Evolutionary conservation across 2,329 filamentous ascomycete species (phyloP).

Genomic region (Cladosporium sp.): DNA sequence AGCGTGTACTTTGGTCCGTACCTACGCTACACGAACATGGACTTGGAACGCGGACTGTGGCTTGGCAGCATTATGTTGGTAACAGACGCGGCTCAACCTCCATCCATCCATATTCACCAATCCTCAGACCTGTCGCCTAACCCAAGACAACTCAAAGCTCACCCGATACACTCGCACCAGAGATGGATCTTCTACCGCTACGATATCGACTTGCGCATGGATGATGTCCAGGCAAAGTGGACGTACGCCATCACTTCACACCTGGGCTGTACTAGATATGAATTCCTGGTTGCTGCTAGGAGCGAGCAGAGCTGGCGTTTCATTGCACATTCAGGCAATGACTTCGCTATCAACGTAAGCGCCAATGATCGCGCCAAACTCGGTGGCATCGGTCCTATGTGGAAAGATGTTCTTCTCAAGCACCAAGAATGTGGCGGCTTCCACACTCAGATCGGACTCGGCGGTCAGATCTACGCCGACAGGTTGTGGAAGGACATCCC

Average conservation of each 20-base stretch:
- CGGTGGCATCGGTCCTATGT: conserved; percentile 92
- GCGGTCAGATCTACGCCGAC: conserved; percentile 94
- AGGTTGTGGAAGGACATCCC: conserved; percentile 95
- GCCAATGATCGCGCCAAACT: conserved; percentile 82
- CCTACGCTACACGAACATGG: conserved; percentile 94
- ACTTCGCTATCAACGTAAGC: conserved; percentile 85
- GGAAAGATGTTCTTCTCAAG: conserved; percentile 98
- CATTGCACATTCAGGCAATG: conserved; percentile 92
- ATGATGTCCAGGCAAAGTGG: conserved; percentile 77
- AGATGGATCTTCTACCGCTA: conserved; percentile 97
- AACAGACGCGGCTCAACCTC: conserved; percentile 86
- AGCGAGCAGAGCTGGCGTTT: conserved; percentile 93
- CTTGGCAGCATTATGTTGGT: conserved; percentile 90
- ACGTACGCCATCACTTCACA: conserved; percentile 98
- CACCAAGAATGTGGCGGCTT: conserved; percentile 96
- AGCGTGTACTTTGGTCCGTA: conserved; percentile 98
- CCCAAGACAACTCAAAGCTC: conserved; percentile 76
- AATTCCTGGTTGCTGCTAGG: conserved; percentile 90
- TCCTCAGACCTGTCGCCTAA: conserved; percentile 90
- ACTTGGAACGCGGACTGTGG: conserved; percentile 87
- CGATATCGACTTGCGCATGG: conserved; percentile 86
- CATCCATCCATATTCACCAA: conserved; percentile 92
- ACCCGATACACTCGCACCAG: conserved; percentile 83
- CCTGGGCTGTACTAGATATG: conserved; percentile 94
- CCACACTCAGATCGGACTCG: conserved; percentile 87